phyloP scores from a whole-genome alignment of 2,329 filamentous ascomycete genomes.

The Pseudogymnoascus destructans region DNA sequence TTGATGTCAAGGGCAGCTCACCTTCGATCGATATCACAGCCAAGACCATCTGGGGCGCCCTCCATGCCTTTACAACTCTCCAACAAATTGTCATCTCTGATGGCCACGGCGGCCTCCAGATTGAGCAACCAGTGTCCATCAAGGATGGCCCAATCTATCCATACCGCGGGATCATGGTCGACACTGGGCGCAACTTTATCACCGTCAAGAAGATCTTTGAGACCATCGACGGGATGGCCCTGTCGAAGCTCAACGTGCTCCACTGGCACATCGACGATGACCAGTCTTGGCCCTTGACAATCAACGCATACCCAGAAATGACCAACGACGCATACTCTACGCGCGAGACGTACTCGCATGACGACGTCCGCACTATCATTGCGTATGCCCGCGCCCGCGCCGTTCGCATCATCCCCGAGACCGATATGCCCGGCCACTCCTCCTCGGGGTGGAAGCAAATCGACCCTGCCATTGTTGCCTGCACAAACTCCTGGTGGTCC shows the following conservation, averaged over 20 bases:
- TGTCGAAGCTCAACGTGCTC: slow-evolving; percentile 70
- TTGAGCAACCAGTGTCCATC: slow-evolving; percentile 60
- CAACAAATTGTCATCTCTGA: slow-evolving; percentile 66
- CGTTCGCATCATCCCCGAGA: slow-evolving; percentile 58
- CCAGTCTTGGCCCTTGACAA: slow-evolving; percentile 72
- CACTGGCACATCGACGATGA: slow-evolving; percentile 71
- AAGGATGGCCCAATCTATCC: slow-evolving; percentile 56
- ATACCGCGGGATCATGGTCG: slow-evolving; percentile 67
- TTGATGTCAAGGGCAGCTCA: slow-evolving; percentile 40
- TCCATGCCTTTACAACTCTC: slow-evolving; percentile 61
- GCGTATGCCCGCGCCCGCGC: slow-evolving; percentile 55
- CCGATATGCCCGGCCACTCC: slow-evolving; percentile 69
- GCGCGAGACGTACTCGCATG: slow-evolving; percentile 50
- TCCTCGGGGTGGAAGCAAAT: slow-evolving; percentile 45
- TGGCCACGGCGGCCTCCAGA: slow-evolving; percentile 38
- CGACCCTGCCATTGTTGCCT: slow-evolving; percentile 51
- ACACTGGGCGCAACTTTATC: slow-evolving; percentile 61
- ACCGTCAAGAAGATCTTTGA: slow-evolving; percentile 55
- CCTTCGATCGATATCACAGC: slow-evolving; percentile 39
- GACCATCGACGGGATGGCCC: slow-evolving; percentile 61
- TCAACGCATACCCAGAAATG: slow-evolving; percentile 58
- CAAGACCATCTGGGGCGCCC: slow-evolving; percentile 52
- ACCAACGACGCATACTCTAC: slow-evolving; percentile 61
- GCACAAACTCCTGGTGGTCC: slow-evolving; percentile 45
- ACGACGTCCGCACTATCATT: slow-evolving; percentile 53